Percentiles rank a stretch among this genome's conserved stretches.
Conservation (phyloP, 2,329 filamentous ascomycete species). For the Calcarisporium arbuscula region DNA sequence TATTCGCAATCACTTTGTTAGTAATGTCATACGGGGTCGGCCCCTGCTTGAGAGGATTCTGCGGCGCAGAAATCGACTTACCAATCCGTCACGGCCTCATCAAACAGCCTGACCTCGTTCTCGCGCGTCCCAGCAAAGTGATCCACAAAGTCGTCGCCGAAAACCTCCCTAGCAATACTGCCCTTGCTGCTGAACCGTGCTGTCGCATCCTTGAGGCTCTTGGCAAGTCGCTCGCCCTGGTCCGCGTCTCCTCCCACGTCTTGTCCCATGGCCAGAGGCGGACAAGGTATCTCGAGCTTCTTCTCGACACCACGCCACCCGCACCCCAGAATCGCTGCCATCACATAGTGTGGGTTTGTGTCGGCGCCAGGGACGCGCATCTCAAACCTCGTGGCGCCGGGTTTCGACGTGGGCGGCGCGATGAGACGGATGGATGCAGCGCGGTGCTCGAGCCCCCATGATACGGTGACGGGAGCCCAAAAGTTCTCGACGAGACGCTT, state of each 20-base stretch:
- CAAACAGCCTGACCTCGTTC: constrained; percentile 85
- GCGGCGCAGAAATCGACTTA: constrained; percentile 41
- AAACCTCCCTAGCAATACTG: constrained; percentile 87
- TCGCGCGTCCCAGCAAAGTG: constrained; percentile 89
- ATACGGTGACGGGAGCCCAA: constrained; percentile 96
- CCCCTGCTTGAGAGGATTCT: neutral
- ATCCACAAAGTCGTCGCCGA: constrained; percentile 93
- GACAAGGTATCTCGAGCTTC: constrained; percentile 75
- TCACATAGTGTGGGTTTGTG: constrained; percentile 79
- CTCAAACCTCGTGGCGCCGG: constrained; percentile 86
- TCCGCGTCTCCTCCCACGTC: constrained; percentile 69
- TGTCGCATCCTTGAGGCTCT: constrained; percentile 78
- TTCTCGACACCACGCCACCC: constrained; percentile 91
- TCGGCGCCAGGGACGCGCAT: constrained; percentile 92
- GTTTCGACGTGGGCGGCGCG: constrained; percentile 75
- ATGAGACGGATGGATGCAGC: constrained; percentile 88
- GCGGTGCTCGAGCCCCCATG: constrained; percentile 93
- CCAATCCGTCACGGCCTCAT: constrained; percentile 97
- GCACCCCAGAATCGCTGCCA: constrained; percentile 78
- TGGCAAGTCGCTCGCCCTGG: constrained; percentile 71
- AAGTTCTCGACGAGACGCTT: constrained; percentile 98
- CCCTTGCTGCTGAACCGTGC: constrained; percentile 67
- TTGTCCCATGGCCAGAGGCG: constrained; percentile 79
- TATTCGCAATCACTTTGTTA: constrained; percentile 24
- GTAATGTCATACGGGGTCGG: neutral